These are phyloP conservation scores for Trichosporon coremiiforme DNA, from an alignment of 1,284 basidiomycete genomes.

Conservation along the genomic window DNA sequence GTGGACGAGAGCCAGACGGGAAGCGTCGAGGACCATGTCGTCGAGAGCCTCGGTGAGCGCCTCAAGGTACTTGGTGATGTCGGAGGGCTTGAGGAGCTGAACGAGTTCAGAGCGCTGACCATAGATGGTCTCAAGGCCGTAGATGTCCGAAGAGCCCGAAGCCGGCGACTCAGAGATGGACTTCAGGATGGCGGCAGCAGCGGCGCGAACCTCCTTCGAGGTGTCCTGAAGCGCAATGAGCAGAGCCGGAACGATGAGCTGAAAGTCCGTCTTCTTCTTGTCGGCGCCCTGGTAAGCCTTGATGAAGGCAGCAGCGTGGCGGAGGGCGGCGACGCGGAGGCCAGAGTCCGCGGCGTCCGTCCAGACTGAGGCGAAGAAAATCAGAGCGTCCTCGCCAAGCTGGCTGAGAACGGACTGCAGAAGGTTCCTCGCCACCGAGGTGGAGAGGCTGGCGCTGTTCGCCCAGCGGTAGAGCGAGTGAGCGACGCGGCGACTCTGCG, in stretches of 20 bases:
- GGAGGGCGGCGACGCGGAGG: conserved; percentile 70
- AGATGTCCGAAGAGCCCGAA: conserved; percentile 61
- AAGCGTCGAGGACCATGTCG: conserved; percentile 70
- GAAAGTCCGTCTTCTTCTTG: conserved; percentile 65
- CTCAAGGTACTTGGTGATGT: conserved; percentile 69
- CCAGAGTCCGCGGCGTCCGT: conserved; percentile 49
- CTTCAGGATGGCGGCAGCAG: conserved; percentile 65
- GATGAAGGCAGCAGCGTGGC: conserved; percentile 68
- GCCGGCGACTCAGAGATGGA: conserved; percentile 47
- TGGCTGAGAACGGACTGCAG: conserved; percentile 69
- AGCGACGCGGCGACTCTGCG: conserved; percentile 31
- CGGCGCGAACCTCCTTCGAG: conserved; percentile 63
- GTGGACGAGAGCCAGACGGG: conserved; percentile 68
- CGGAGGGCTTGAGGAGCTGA: conserved; percentile 76
- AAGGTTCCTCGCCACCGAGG: conserved; percentile 62
- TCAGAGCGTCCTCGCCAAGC: conserved; percentile 70
- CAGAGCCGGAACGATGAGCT: conserved; percentile 77
- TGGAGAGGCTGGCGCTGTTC: conserved; percentile 60
- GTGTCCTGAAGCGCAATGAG: conserved; percentile 67
- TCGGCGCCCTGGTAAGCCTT: conserved; percentile 56
- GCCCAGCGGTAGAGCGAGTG: conserved; percentile 64
- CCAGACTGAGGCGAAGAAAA: conserved; percentile 78
- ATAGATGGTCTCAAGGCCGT: conserved; percentile 81
- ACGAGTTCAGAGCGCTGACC: conserved; percentile 68
- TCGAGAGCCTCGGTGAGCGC: conserved; percentile 63